These are phyloP conservation scores for Lyophyllum atratum DNA, from an alignment of 768 basidiomycete species.

Conservation along the genomic window DNA sequence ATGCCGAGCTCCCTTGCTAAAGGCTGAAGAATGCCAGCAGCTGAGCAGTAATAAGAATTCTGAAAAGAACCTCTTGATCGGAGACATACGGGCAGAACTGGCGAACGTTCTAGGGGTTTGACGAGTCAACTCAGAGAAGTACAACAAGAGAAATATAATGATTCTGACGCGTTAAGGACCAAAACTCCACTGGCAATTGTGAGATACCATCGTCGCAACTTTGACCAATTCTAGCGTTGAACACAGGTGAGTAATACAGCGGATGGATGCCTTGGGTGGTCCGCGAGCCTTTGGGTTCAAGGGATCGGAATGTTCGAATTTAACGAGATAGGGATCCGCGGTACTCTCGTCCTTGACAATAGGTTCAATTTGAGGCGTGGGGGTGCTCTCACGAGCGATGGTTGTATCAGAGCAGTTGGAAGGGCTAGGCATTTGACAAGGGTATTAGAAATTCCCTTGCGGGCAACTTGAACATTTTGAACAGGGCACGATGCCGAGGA, in stretches of 20 bases:
- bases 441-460: not conserved
- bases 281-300: slow-evolving; percentile 46
- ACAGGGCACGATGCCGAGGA: not conserved
- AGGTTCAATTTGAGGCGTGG: slow-evolving; percentile 2
- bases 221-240: slow-evolving; percentile 49
- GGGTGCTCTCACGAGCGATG: slow-evolving; percentile 1
- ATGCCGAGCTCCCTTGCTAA: slow-evolving; percentile 51
- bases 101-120: slow-evolving; percentile 54
- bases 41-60: slow-evolving; percentile 19
- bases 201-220: slow-evolving; percentile 47
- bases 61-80: not conserved
- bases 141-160: not conserved
- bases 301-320: slow-evolving; percentile 40
- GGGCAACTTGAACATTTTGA: not conserved
- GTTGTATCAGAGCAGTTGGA: slow-evolving; percentile 1
- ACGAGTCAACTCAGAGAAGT: not conserved
- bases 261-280: not conserved
- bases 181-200: slow-evolving; percentile 43
- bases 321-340: slow-evolving; percentile 34
- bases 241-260: not conserved
- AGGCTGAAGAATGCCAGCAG: slow-evolving; percentile 47
- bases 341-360: slow-evolving; percentile 4
- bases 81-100: slow-evolving; percentile 51
- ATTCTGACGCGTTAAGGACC: slow-evolving; percentile 55
- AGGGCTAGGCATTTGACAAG: slow-evolving; percentile 4